Conservation (phyloP, 306 rosid species). For the Hylodesmum podocarpum region DNA sequence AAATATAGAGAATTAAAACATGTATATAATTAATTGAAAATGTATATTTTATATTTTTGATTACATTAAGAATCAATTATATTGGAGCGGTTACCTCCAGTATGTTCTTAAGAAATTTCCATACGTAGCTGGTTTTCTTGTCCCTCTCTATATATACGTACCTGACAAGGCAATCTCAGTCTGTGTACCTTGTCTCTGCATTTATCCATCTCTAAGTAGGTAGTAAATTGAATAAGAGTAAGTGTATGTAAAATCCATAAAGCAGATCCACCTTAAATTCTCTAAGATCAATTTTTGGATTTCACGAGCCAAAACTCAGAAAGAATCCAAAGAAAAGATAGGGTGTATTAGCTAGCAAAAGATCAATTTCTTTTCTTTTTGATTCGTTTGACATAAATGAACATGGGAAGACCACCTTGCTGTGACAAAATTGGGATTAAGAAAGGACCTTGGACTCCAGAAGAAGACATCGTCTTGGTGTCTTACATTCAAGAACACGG, state of each 20-base stretch:
- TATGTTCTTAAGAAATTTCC: neutral
- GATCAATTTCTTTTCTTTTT: neutral
- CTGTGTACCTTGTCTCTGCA: constrained; percentile 28
- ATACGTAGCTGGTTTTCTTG: neutral
- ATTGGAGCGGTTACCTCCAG: neutral
- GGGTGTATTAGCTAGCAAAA: neutral
- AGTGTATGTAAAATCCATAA: neutral
- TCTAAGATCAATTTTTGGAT: neutral
- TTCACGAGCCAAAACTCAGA: neutral
- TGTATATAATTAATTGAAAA: too few species aligned
- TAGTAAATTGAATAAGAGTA: neutral
- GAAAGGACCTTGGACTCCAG: constrained; percentile 99
- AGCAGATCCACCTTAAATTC: neutral
- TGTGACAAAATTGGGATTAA: constrained; percentile 78
- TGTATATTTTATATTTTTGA: too few species aligned
- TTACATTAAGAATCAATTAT: neutral
- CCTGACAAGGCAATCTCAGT: constrained; percentile 31
- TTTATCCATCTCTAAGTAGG: neutral
- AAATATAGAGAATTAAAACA: too few species aligned
- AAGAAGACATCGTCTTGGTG: constrained; percentile 87
- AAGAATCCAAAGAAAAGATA: neutral
- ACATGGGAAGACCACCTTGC: constrained; percentile 93
- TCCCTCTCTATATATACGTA: constrained; percentile 24
- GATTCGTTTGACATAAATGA: neutral
- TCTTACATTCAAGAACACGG: constrained; percentile 94